Evolutionary conservation across 805 yeast species (phyloP).

Genomic region (Lipomyces chichibuensis): DNA sequence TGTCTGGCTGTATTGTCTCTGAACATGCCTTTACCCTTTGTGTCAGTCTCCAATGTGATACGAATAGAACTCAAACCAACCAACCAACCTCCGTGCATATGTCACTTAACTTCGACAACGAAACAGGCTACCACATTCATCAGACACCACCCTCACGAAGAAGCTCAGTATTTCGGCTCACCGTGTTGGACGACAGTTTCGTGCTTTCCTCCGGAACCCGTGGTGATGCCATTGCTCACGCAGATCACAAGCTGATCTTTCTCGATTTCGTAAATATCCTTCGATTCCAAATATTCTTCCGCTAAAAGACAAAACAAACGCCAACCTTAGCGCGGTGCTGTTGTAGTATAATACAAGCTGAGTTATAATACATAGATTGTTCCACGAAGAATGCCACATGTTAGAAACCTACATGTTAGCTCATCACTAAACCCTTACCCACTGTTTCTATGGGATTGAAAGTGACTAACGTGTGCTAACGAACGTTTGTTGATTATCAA

Average conservation of each 20-base stretch:
- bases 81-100: constrained; percentile 20
- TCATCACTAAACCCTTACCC: no score
- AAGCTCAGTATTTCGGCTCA: constrained; percentile 6
- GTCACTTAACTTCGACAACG: constrained; percentile 16
- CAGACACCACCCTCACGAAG: no score
- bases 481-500: no score
- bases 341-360: neutral
- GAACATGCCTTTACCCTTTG: constrained; percentile 23
- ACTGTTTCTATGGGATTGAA: no score
- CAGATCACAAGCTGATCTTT: neutral
- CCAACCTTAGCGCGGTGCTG: neutral
- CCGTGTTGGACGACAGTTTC: constrained; percentile 21
- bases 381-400: no score
- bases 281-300: neutral
- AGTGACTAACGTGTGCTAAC: no score
- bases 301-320: neutral
- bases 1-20: constrained; percentile 13
- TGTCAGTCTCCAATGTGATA: neutral
- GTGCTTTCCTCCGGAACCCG: constrained; percentile 24
- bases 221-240: constrained; percentile 11
- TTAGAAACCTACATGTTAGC: no score
- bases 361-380: neutral
- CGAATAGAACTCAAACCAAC: neutral
- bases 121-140: constrained; percentile 21
- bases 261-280: neutral